Evolutionary conservation across 164 flowering plant species (phyloP).

Genomic region (Houttuynia cordata): DNA sequence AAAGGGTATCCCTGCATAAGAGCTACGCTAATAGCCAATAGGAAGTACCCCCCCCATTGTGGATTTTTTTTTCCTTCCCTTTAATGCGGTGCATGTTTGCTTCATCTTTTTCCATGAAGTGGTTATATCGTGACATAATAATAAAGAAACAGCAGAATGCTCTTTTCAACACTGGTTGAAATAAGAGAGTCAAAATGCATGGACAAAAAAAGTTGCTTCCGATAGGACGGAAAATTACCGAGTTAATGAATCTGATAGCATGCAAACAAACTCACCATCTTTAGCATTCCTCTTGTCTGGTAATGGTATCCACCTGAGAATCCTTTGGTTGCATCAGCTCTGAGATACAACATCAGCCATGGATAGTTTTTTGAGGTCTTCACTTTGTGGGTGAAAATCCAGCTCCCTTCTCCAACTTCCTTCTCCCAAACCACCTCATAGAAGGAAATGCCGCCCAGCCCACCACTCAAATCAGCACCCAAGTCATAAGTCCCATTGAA

Average conservation of each 20-base stretch:
- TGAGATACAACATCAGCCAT: conserved; percentile 80
- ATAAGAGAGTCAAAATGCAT: not conserved
- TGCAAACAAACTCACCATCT: conserved; percentile 5
- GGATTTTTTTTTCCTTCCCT: too few species aligned
- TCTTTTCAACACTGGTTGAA: too few species aligned
- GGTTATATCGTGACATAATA: too few species aligned
- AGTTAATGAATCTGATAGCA: not conserved
- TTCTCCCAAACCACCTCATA: conserved; percentile 71
- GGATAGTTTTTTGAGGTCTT: conserved; percentile 67
- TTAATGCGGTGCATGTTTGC: too few species aligned
- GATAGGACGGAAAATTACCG: not conserved
- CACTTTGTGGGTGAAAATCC: conserved; percentile 52
- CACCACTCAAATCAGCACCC: conserved; percentile 10
- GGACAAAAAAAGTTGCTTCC: not conserved
- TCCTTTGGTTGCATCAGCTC: conserved; percentile 74
- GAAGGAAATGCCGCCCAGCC: conserved; percentile 27
- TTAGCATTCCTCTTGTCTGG: conserved; percentile 59
- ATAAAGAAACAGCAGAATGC: too few species aligned
- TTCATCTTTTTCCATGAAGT: too few species aligned
- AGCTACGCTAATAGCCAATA: too few species aligned
- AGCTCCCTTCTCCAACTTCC: conserved; percentile 44
- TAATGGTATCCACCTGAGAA: conserved; percentile 77
- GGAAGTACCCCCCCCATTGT: too few species aligned
- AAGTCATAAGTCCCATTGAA: conserved; percentile 13
- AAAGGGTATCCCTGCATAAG: too few species aligned